Percentiles rank a stretch among this genome's conserved stretches.
These are phyloP conservation scores for Phaeosphaeriaceae sp. DNA, from an alignment of 2,329 filamentous ascomycete species.

Conservation along the genomic window DNA sequence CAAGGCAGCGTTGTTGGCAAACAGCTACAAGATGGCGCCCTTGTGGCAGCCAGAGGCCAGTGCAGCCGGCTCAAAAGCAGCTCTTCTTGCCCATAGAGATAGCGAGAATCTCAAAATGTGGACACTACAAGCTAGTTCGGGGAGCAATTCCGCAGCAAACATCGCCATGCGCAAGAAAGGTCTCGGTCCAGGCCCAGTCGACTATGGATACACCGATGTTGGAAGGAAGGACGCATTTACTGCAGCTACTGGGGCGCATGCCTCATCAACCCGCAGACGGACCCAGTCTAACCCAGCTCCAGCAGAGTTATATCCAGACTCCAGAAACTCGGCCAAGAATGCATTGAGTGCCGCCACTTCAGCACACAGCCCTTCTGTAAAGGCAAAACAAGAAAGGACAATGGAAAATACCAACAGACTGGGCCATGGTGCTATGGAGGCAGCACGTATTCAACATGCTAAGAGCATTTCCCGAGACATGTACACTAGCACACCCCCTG, in stretches of 20 bases:
- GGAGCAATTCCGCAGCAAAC: constrained; percentile 72
- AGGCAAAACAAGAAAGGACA: constrained; percentile 23
- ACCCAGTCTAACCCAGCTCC: constrained; percentile 65
- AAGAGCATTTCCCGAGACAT: constrained; percentile 75
- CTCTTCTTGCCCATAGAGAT: constrained; percentile 67
- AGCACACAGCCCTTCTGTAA: constrained; percentile 60
- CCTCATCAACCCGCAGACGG: constrained; percentile 61
- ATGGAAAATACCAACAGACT: constrained; percentile 45
- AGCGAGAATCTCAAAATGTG: constrained; percentile 60
- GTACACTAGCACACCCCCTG: constrained; percentile 77
- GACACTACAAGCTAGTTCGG: constrained; percentile 56
- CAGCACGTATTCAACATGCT: constrained; percentile 69
- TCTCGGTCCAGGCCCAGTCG: constrained; percentile 51
- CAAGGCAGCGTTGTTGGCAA: constrained; percentile 64
- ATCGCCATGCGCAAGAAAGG: constrained; percentile 67
- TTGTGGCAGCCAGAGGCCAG: constrained; percentile 69
- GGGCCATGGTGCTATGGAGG: constrained; percentile 61
- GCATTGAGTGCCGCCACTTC: constrained; percentile 75
- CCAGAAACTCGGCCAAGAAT: constrained; percentile 67
- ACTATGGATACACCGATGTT: constrained; percentile 56
- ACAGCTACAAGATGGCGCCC: constrained; percentile 67
- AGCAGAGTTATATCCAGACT: constrained; percentile 59
- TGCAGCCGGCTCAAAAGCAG: constrained; percentile 74
- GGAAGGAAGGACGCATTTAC: constrained; percentile 70
- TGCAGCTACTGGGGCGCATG: constrained; percentile 80